Conservation (phyloP, 805 yeast genomes). For the Sugiyamaella valdiviana region DNA sequence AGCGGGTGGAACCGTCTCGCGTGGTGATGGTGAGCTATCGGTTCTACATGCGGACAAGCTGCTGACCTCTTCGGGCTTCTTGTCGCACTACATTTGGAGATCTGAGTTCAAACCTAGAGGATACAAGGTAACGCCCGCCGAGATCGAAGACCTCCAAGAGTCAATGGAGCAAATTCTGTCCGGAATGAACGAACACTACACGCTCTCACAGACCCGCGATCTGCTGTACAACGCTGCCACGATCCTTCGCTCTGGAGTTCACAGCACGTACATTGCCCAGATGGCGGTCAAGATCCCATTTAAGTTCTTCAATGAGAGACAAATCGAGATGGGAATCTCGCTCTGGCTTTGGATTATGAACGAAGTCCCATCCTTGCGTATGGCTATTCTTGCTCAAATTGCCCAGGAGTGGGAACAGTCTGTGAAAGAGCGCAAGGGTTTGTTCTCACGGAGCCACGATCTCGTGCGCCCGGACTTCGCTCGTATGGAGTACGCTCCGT, state of each 20-base stretch:
- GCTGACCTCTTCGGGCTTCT: conserved; percentile 59
- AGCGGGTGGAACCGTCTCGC: conserved; percentile 69
- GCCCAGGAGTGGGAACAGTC: conserved; percentile 63
- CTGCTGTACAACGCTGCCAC: conserved; percentile 35
- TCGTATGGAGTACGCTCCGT: conserved; percentile 85
- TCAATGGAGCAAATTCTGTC: conserved; percentile 9
- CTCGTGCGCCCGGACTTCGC: conserved; percentile 52
- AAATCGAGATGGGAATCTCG: conserved; percentile 60
- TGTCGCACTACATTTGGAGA: conserved; percentile 74
- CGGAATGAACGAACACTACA: conserved; percentile 16
- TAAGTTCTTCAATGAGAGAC: conserved; percentile 48
- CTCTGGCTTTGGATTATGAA: conserved; percentile 76
- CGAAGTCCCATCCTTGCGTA: conserved; percentile 53
- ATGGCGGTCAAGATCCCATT: conserved; percentile 53
- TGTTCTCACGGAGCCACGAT: conserved; percentile 56
- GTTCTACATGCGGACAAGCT: conserved; percentile 41
- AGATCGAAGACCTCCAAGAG: conserved; percentile 16
- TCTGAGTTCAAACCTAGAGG: conserved; percentile 32
- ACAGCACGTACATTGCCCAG: conserved; percentile 20
- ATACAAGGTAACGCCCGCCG: neutral
- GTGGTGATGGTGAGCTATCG: conserved; percentile 59
- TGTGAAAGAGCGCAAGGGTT: conserved; percentile 52
- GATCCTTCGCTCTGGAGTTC: conserved; percentile 30
- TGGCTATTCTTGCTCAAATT: conserved; percentile 61
- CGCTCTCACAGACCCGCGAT: conserved; percentile 25